These are phyloP conservation scores for Raffaelea albimanens DNA, from an alignment of 2,329 filamentous ascomycete genomes.

Conservation along the genomic window DNA sequence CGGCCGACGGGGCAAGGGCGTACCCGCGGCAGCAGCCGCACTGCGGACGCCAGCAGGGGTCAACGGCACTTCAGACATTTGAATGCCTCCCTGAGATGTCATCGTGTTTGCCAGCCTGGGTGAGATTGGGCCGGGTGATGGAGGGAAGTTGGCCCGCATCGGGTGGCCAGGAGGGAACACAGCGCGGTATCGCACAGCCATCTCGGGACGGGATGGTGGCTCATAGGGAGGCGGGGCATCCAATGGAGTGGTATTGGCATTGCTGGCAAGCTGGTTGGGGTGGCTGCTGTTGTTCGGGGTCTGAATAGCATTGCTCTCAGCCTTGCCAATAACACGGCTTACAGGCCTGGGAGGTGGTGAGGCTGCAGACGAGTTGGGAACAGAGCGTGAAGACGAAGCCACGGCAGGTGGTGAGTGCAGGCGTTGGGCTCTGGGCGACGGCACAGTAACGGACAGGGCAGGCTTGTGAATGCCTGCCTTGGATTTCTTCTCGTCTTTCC, in stretches of 20 bases:
- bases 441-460: too few relatives aligned
- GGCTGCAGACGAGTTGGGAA: not conserved
- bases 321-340: too few relatives aligned
- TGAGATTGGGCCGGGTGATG: constrained; percentile 52
- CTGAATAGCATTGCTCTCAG: too few relatives aligned
- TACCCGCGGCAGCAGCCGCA: constrained; percentile 13
- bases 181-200: constrained; percentile 41
- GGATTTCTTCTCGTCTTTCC: too few relatives aligned
- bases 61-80: constrained; percentile 49
- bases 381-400: not conserved
- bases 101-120: constrained; percentile 54
- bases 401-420: not conserved
- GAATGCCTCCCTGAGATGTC: constrained; percentile 51
- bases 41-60: constrained; percentile 28
- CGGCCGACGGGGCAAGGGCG: constrained; percentile 33
- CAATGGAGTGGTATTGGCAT: not conserved
- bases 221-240: constrained; percentile 47
- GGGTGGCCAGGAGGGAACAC: constrained; percentile 48
- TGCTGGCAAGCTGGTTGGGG: too few relatives aligned
- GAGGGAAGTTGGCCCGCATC: constrained; percentile 36
- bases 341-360: not conserved
- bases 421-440: too few relatives aligned
- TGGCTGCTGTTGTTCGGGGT: too few relatives aligned
- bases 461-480: too few relatives aligned
- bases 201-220: constrained; percentile 29